Evolutionary conservation across 306 rosid genomes (phyloP), one percentile per base, ranked within the genome.

Genomic region (Quercus glauca): DNA sequence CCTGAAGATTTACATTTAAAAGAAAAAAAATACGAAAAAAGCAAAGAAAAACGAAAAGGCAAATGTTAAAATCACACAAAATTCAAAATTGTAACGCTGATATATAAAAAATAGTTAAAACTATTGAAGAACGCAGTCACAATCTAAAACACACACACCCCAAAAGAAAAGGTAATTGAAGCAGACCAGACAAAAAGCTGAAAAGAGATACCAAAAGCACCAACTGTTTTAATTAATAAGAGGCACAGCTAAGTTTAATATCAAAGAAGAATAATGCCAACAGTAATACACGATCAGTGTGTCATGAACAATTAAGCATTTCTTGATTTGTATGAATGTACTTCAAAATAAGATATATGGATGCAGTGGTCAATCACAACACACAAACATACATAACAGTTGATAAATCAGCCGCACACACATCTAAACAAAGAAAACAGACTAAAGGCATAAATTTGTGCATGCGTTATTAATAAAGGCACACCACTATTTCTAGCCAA

Each of bases 1-100:
- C 92, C 98, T 95, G 83, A 77, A 73, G 35, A 79, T 81, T 84
- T 58, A 60, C 74, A 61, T 78, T 73, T 20, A 73, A 58, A 28
- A 21, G 67, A 85, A 80, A 74, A 23, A 71, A 76, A 71, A 69
- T 17, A 52, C 53, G 26, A 11, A 17, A 69, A 52, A 49, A 17
- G 61, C 13, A 71, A 76, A 67, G 77, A 52, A 33, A 49, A 72
- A 63, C 21, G 55, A 49, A 57, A 69, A 69, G 31, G 4, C 5
- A 19, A 10, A 15, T 31, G 29, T 71, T 31, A 14, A 67, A 74
- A 35, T 57, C 49, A 55, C 21, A 11, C 17, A 45, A 2, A 29
- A 11, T 17, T 35, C 52, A 35, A 65, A 65, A 33, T 65, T 1
- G 51, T 60, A 65, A 17, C 31, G 35, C 1, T 65, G 71, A 65